A percentile compares a stretch with the other conserved stretches of the same genome.
These are phyloP conservation scores for Fusarium sp. DNA, from an alignment of 2,329 filamentous ascomycete genomes.

Conservation along the genomic window DNA sequence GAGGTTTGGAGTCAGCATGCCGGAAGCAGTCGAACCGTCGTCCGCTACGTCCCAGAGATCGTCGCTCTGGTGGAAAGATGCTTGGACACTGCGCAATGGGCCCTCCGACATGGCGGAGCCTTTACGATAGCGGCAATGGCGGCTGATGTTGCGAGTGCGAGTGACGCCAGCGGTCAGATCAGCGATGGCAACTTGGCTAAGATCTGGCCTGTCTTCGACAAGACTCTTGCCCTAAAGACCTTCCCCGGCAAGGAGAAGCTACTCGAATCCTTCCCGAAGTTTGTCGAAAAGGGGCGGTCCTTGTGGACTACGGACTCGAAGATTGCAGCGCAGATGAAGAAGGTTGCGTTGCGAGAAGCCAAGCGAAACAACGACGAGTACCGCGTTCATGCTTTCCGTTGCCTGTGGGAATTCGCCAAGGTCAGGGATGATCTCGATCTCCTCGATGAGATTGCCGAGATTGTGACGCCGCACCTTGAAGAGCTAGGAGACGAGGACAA, in stretches of 20 bases:
- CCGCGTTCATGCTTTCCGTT: slow-evolving; percentile 77
- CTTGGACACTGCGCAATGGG: slow-evolving; percentile 86
- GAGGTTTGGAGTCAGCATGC: slow-evolving; percentile 93
- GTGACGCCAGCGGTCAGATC: slow-evolving; percentile 67
- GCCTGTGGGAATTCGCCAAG: slow-evolving; percentile 78
- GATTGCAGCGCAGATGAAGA: slow-evolving; percentile 75
- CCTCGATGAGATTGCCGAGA: slow-evolving; percentile 71
- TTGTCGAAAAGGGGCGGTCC: slow-evolving; percentile 72
- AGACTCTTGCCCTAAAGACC: slow-evolving; percentile 85
- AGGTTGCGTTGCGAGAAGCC: slow-evolving; percentile 85
- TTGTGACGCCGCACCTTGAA: slow-evolving; percentile 73
- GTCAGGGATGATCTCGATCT: slow-evolving; percentile 76
- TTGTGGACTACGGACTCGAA: slow-evolving; percentile 65
- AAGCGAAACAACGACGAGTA: slow-evolving; percentile 92
- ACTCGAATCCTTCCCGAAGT: slow-evolving; percentile 80
- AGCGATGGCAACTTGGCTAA: slow-evolving; percentile 67
- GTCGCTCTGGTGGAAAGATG: slow-evolving; percentile 72
- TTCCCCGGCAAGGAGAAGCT: slow-evolving; percentile 93
- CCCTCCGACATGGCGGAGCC: slow-evolving; percentile 87
- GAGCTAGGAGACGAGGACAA: slow-evolving; percentile 66
- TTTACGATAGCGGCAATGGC: slow-evolving; percentile 82
- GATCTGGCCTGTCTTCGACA: slow-evolving; percentile 87
- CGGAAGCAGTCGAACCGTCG: slow-evolving; percentile 82
- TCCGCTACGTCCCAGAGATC: slow-evolving; percentile 88
- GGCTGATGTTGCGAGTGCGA: slow-evolving; percentile 69